Base-by-base conservation (phyloP, 192 early-diverging fungal genomes). In the Coemansia sp. region DNA sequence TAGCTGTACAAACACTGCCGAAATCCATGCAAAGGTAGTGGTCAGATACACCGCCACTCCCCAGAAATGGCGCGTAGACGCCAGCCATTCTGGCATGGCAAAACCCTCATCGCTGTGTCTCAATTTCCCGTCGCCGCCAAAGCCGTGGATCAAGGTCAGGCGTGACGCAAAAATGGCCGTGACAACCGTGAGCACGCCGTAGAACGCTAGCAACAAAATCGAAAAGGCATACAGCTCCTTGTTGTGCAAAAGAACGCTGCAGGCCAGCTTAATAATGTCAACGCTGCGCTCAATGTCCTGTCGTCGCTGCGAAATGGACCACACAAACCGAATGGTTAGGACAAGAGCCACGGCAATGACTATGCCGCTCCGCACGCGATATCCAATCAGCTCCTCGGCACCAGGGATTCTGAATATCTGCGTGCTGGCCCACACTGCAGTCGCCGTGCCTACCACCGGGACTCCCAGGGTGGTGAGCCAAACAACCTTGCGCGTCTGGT, bases 381-480 rank as follows among this genome's bases (percentile, higher is more conserved):
- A 68, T 2, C 71, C 65, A 37, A 75, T 14, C 13, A 76, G 30
- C 19, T 35, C 61, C 27, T 62, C 72, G 5, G 57, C 52, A 1
- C 56, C 68, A 7, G 65, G 58, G 22, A 76, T 42, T 15, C 49
- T 19, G 19, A 63, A 40, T 19, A 76, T 33, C 54, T 65, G 72
- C 10, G 50, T 58, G 4, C 49, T 56, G 1, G 66, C 72, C 72
- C 72, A 76, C 45, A 76, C 33, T 2, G 72, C 72, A n/a, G 53
- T 68, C 8, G 58, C 57, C 2, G 40, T 35, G 8, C 72, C 58
- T 8, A 61, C 65, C 22, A 76, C 65, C 5, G 72, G 72, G 5
- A 68, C 62, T 5, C 53, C 55, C 50, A 76, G 58, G 0, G 72
- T 76, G 4, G 72, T 76, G 43, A 76, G 58, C 72, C 72, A 76